phyloP scores from a whole-genome alignment of 2,329 filamentous ascomycete genomes.

The Meredithiella fracta region DNA sequence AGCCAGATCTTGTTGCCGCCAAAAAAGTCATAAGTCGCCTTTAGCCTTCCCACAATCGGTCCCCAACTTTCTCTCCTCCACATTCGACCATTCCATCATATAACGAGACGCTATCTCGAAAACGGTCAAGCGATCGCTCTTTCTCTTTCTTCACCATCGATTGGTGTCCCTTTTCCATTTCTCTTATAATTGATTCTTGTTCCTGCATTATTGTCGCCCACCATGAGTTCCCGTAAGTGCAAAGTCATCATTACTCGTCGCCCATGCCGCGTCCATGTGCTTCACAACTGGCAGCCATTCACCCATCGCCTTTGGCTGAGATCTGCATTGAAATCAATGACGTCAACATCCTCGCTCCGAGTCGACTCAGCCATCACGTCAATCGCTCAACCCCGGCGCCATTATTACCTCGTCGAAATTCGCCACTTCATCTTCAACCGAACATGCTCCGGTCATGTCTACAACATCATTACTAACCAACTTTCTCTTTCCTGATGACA shows the following conservation, averaged over 20 bases:
- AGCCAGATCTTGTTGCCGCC: conserved; percentile 28
- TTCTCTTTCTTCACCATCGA: conserved; percentile 10
- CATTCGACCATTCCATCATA: conserved; percentile 6
- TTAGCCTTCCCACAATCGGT: conserved; percentile 17
- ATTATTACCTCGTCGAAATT: no score
- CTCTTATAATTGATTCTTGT: conserved; percentile 19
- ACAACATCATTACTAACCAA: conserved; percentile 4
- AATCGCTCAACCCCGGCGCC: no score
- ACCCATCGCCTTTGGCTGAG: no score
- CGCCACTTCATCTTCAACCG: no score
- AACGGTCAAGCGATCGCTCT: conserved; percentile 13
- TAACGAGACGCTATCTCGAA: conserved; percentile 5
- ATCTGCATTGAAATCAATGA: no score
- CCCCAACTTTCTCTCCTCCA: conserved; percentile 10
- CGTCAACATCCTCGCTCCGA: no score
- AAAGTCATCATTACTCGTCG: conserved; percentile 18
- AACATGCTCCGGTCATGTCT: no score
- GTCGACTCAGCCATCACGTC: no score
- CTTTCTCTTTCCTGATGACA: conserved; percentile 24
- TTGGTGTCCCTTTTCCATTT: conserved; percentile 19
- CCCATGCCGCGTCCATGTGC: neutral
- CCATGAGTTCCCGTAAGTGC: conserved; percentile 37
- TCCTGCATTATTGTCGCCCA: conserved; percentile 22
- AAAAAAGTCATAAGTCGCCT: conserved; percentile 21
- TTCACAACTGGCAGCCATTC: no score